Evolutionary conservation across 352 stramenopile genomes (phyloP), one percentile per base, ranked within the genome.

Genomic region (Phytophthora pistaciae): DNA sequence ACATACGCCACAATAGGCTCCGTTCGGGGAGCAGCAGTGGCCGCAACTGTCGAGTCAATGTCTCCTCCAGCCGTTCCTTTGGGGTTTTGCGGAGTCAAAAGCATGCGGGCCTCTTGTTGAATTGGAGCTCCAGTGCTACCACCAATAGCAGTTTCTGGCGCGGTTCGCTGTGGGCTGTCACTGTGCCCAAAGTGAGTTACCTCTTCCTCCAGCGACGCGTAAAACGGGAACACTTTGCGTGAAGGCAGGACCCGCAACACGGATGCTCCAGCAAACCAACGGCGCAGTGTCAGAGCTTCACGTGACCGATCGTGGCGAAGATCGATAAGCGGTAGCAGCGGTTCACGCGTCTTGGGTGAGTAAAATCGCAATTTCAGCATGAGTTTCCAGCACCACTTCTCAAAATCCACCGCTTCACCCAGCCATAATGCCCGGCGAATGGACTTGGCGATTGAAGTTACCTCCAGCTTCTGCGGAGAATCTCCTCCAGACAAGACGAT

Each of bases 311-410:
- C 88, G 16, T 83, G 83, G 18, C 79, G 72, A n/a, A 96, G 71
- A 64, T 94, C 78, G 23, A 96, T 92, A 1, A 95, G 75, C 20
- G 77, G 70, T 1, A 95, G 54, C 55, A 94, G 82, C 6, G 90
- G 88, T 31, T 91, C 73, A 25, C 93, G 84, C 1, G 82, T 87
- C 21, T 77, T 77, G 1, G 84, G 84, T 9, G 87, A 93, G 64
- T 96, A 93, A 73, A 96, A 95, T 16, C 84, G 80, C 44, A 96
- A 75, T 65, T 93, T 94, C 1, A 95, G 79, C 68, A 96, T 91
- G 2, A 95, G 53, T 59, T 84, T 89, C 90, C 90, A 96, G 66
- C 88, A 95, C 90, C 90, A 96, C 11, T 87, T 81, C 23, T 91
- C 78, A 54, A 96, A 95, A 66, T 96, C 85, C 10, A 96, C 79